Evolutionary conservation across 2,329 filamentous ascomycete genomes (phyloP).

Genomic region (Gaeumannomyces sp.): DNA sequence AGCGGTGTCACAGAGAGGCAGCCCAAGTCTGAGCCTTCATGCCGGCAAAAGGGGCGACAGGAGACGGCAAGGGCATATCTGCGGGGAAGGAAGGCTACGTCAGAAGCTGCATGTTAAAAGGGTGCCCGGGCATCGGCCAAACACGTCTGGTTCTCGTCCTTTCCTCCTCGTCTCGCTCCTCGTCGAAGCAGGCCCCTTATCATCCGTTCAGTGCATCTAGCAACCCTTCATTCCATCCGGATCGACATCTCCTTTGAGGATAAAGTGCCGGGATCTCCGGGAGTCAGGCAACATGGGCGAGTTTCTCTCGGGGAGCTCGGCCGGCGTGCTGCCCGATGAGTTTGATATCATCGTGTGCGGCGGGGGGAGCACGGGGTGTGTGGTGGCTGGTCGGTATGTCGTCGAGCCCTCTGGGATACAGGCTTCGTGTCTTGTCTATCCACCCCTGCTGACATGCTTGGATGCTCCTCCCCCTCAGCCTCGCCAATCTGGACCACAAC

Average conservation of each 20-base stretch:
- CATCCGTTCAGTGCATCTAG: not conserved
- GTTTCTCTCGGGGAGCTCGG: not conserved
- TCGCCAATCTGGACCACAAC: constrained; percentile 73
- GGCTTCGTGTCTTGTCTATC: constrained; percentile 6
- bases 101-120: not conserved
- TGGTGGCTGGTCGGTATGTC: constrained; percentile 49
- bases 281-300: not conserved
- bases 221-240: not conserved
- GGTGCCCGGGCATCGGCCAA: not conserved
- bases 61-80: not conserved
- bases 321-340: constrained; percentile 55
- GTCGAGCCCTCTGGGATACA: not conserved
- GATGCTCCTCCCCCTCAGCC: constrained; percentile 29
- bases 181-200: not conserved
- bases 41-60: not conserved
- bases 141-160: not conserved
- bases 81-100: not conserved
- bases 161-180: not conserved
- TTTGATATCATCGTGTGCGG: constrained; percentile 77
- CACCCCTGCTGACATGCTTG: constrained; percentile 25
- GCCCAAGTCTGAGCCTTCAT: no score
- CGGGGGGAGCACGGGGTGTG: constrained; percentile 61
- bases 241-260: not conserved
- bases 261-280: not conserved
- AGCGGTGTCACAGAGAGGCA: not conserved